phyloP scores from a whole-genome alignment of 257 asterid genomes.

The Nicotiana paniculata region DNA sequence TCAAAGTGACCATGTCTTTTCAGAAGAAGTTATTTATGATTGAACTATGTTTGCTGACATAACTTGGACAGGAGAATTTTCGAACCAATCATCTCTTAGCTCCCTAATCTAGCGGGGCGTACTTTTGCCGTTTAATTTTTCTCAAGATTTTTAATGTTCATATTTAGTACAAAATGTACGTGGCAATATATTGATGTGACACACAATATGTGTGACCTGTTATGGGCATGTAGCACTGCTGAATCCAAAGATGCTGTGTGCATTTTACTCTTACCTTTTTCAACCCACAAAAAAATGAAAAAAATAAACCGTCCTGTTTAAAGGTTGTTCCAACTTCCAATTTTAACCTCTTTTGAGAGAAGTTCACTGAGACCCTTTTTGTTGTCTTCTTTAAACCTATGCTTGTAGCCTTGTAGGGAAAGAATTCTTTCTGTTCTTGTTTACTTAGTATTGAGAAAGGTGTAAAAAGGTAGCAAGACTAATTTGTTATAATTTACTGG shows the following conservation, averaged over 20 bases:
- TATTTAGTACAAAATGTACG: not conserved
- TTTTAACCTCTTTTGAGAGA: not conserved
- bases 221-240: not conserved
- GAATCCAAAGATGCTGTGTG: not conserved
- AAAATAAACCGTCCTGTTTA: not conserved
- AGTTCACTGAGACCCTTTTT: not conserved
- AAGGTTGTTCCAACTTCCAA: not conserved
- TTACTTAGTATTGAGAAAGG: not conserved
- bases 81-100: not conserved
- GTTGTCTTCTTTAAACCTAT: not conserved
- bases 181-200: not conserved
- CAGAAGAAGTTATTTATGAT: not conserved
- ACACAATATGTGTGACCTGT: not conserved
- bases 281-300: no score
- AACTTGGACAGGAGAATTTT: not conserved
- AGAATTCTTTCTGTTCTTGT: not conserved
- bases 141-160: not conserved
- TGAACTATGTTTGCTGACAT: not conserved
- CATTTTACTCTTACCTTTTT: not conserved
- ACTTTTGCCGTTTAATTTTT: not conserved
- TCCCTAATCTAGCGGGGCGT: not conserved
- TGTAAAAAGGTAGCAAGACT: not conserved
- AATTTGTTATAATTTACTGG: not conserved
- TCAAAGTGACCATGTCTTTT: not conserved
- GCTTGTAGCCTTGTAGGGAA: not conserved